Conservation (phyloP, 495 filamentous ascomycete species). For the Neurospora sp. region DNA sequence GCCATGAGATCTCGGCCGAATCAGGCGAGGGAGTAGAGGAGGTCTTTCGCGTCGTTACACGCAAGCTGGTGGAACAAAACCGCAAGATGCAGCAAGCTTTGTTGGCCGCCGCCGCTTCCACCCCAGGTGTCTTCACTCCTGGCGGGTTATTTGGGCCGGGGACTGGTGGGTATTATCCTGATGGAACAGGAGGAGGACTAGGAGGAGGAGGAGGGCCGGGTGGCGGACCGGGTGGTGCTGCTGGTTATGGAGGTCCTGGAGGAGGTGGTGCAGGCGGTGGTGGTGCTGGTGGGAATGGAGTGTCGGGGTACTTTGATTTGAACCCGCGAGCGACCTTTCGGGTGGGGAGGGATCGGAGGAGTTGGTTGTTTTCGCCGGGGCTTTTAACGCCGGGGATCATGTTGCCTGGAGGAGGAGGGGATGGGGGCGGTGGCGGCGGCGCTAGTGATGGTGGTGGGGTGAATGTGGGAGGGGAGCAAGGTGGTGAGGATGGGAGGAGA, state of each 20-base stretch:
- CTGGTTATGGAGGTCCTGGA: neutral
- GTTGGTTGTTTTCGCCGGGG: conserved; percentile 46
- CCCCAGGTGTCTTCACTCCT: conserved; percentile 12
- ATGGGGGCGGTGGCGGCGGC: neutral
- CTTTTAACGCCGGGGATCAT: conserved; percentile 40
- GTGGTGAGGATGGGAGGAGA: neutral
- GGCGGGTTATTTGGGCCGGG: neutral
- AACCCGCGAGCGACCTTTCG: conserved; percentile 47
- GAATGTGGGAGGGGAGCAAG: neutral
- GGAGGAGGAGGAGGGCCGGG: neutral
- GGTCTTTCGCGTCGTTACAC: conserved; percentile 87
- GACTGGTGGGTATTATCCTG: neutral
- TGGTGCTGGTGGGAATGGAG: conserved; percentile 8
- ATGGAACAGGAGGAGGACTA: neutral
- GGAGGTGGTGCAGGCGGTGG: neutral
- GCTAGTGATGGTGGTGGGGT: neutral
- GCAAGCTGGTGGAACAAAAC: conserved; percentile 90
- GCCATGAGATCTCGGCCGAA: conserved; percentile 91
- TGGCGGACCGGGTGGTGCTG: neutral
- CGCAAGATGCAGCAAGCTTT: conserved; percentile 53
- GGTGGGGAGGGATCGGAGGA: conserved; percentile 50
- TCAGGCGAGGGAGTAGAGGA: conserved; percentile 95
- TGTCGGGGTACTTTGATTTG: conserved; percentile 36
- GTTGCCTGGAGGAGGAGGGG: neutral
- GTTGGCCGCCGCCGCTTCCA: conserved; percentile 19